Percentiles rank a stretch among this genome's conserved stretches.
These are phyloP conservation scores for Hibiscus trionum DNA, from an alignment of 345 rosid species.

Conservation along the genomic window DNA sequence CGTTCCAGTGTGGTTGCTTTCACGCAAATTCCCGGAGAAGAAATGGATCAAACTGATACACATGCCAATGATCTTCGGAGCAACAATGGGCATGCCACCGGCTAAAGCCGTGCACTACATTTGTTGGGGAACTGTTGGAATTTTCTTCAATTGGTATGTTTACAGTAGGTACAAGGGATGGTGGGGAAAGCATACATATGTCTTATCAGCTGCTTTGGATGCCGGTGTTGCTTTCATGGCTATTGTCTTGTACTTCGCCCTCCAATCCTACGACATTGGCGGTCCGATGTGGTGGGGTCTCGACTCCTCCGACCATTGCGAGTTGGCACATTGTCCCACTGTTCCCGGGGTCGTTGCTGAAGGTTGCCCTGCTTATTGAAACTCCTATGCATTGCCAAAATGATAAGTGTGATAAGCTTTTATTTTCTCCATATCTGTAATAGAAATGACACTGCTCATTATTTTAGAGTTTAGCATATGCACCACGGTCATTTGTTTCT, in stretches of 20 bases:
- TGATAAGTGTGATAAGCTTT: too few species aligned
- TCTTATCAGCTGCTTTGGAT: conserved; percentile 71
- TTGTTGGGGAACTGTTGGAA: conserved; percentile 58
- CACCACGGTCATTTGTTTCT: too few species aligned
- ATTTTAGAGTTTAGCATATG: too few species aligned
- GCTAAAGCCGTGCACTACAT: conserved; percentile 44
- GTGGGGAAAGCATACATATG: conserved; percentile 76
- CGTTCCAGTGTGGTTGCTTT: conserved; percentile 51
- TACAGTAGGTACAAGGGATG: conserved; percentile 50
- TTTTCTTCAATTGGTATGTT: conserved; percentile 55
- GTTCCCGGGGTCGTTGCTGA: background rate
- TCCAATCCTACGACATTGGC: conserved; percentile 26
- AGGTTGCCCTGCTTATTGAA: background rate
- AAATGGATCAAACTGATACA: conserved; percentile 52
- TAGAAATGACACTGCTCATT: too few species aligned
- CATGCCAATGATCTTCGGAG: conserved; percentile 49
- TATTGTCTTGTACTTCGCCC: conserved; percentile 12
- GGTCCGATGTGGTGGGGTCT: background rate
- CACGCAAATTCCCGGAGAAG: conserved; percentile 50
- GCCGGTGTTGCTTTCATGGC: conserved; percentile 76
- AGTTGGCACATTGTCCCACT: background rate
- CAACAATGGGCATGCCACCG: conserved; percentile 38
- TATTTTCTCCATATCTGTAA: too few species aligned
- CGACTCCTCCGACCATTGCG: background rate
- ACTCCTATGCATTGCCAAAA: background rate